Conservation (phyloP, 768 basidiomycete species). For the Psilocybe cubensis region DNA sequence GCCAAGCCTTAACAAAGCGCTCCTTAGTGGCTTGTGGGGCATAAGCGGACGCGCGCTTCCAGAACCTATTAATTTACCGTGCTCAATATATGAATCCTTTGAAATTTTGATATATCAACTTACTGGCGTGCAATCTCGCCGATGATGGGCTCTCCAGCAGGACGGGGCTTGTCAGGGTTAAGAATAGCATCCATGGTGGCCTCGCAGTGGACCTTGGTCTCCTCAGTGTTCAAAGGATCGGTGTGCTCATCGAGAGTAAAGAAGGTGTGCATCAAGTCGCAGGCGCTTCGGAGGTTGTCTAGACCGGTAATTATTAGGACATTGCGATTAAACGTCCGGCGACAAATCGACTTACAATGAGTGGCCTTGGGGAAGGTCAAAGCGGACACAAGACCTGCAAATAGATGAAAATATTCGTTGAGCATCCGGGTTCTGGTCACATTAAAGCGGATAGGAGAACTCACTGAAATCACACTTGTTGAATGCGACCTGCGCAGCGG, state of each 20-base stretch:
- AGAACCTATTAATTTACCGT: background rate
- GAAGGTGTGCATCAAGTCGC: constrained; percentile 15
- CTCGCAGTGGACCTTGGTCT: background rate
- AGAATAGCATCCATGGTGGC: constrained; percentile 7
- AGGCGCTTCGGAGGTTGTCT: constrained; percentile 11
- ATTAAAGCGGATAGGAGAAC: background rate
- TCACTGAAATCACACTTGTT: constrained; percentile 14
- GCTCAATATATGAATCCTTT: background rate
- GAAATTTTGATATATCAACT: background rate
- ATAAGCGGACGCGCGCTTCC: constrained; percentile 4
- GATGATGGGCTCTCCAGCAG: background rate
- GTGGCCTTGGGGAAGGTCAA: constrained; percentile 7
- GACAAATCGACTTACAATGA: background rate
- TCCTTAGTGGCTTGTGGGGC: constrained; percentile 5
- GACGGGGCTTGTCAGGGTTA: constrained; percentile 1
- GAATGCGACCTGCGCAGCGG: constrained; percentile 1
- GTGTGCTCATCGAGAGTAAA: constrained; percentile 14
- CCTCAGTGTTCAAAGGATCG: constrained; percentile 1
- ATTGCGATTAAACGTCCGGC: background rate
- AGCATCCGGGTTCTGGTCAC: background rate
- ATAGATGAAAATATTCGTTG: background rate
- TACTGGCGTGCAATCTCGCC: constrained; percentile 5
- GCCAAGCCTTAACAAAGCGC: constrained; percentile 11
- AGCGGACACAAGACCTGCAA: constrained; percentile 5
- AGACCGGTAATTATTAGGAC: background rate